phyloP scores from a whole-genome alignment of 371 early-diverging fungal species.

The Rhizomucor miehei region DNA sequence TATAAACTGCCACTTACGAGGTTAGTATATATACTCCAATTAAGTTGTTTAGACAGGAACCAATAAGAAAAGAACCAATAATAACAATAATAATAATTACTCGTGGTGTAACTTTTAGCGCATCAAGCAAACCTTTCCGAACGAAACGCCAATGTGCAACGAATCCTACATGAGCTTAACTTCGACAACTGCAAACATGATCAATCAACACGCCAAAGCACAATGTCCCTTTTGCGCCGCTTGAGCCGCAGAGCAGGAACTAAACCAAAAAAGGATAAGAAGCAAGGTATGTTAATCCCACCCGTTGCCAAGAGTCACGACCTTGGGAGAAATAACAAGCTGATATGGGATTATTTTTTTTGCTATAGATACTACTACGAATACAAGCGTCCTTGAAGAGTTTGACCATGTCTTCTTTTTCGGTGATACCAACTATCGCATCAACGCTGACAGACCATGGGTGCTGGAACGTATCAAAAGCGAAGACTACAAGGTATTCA shows the following conservation, averaged over 20 bases:
- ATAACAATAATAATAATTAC: no score
- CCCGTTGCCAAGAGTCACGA: no score
- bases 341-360: no score
- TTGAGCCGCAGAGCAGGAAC: neutral
- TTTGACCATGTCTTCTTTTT: slow-evolving; percentile 75
- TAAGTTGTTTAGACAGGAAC: no score
- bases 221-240: slow-evolving; percentile 7
- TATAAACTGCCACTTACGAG: slow-evolving; percentile 74
- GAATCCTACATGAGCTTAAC: slow-evolving; percentile 33
- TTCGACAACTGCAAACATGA: slow-evolving; percentile 22
- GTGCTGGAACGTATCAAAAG: slow-evolving; percentile 51
- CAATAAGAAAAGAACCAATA: neutral
- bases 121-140: slow-evolving; percentile 32
- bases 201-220: neutral
- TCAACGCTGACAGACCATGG: slow-evolving; percentile 51
- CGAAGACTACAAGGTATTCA: slow-evolving; percentile 43
- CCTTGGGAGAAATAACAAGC: no score
- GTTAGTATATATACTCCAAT: no score
- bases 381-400: slow-evolving; percentile 24
- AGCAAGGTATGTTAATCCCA: neutral
- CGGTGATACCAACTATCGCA: slow-evolving; percentile 83
- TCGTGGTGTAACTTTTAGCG: slow-evolving; percentile 9
- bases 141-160: slow-evolving; percentile 38
- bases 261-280: slow-evolving; percentile 6
- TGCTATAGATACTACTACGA: no score